Evolutionary conservation across 1,139 yeast species (phyloP), one percentile per base, ranked within the genome.

Genomic region (Protomyces inouyei): DNA sequence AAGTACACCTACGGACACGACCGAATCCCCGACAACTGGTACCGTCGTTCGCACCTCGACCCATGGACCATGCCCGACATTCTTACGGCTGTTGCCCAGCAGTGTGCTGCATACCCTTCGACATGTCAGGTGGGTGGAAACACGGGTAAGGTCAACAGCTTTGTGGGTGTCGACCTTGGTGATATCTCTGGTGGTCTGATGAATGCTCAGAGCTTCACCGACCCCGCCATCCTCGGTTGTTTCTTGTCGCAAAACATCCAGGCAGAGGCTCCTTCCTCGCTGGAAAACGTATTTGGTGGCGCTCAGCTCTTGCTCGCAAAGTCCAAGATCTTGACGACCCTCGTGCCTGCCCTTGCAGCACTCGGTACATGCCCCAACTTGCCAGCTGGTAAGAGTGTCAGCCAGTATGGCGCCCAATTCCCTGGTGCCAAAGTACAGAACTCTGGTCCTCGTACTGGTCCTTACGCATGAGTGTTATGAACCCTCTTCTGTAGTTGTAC

Each of bases 111-210:
- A 12, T 51, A 28, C 53, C 53, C 53, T 6, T 23, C 36, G 12
- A 51, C 53, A 5, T 51, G 53, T 35, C 18, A 51, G 53, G 53
- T 51, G 5, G 53, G 53, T 25, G 53, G 53, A n/a, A 51, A 51
- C 53, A 51, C 53, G 1, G 53, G 53, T 12, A 51, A 16, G 16
- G 53, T 51, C 53, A 51, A 51, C 53, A 16, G 28, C 14, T 51
- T 51, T 12, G 32, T 23, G 6, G 53, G 53, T 8, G 53, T 51
- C 53, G 53, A 51, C 21, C 53, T 51, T 38, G 53, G 53, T 25
- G 53, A 51, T 38, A 51, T 51, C 8, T 51, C 53, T 25, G 53
- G 53, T 51, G 53, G 53, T 51, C 53, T 51, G 35, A 28, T 51
- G 37, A 51, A 51, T 5, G 35, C 53, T 1, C 37, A 25, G 37